These are phyloP conservation scores for Orbilia quercus DNA, from an alignment of 2,329 filamentous ascomycete species.

Conservation along the genomic window DNA sequence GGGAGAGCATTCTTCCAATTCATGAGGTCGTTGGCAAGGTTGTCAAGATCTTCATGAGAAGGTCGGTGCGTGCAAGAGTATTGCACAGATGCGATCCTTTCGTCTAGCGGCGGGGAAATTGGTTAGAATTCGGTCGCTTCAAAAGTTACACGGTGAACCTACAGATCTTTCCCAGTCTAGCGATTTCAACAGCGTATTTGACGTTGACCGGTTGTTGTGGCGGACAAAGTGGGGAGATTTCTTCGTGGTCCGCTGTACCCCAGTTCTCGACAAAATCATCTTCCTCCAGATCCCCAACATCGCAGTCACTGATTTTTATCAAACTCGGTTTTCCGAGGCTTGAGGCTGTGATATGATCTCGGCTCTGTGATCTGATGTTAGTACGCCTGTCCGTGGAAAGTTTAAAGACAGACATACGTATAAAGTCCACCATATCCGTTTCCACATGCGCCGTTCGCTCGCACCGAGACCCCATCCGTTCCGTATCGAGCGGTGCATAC, in stretches of 20 bases:
- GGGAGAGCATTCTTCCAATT: constrained; percentile 47
- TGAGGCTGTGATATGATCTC: constrained; percentile 55
- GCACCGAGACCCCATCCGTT: constrained; percentile 49
- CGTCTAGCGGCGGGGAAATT: constrained; percentile 10
- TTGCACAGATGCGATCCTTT: constrained; percentile 46
- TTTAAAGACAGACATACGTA: constrained; percentile 32
- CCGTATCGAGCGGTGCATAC: constrained; percentile 52
- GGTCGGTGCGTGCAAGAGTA: constrained; percentile 51
- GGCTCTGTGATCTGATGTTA: constrained; percentile 31
- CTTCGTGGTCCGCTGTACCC: constrained; percentile 21
- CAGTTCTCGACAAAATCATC: constrained; percentile 53
- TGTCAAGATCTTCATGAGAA: constrained; percentile 31
- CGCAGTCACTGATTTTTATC: constrained; percentile 42
- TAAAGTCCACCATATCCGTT: constrained; percentile 55
- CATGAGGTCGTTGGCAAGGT: constrained; percentile 33
- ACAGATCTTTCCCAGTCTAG: constrained; percentile 50
- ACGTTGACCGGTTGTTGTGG: constrained; percentile 38
- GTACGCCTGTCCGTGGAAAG: neutral
- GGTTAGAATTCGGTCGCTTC: neutral
- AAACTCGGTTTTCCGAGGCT: constrained; percentile 52
- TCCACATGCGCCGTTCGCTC: constrained; percentile 54
- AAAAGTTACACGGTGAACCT: neutral
- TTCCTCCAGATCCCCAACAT: constrained; percentile 44
- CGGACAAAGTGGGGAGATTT: constrained; percentile 36
- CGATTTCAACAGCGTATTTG: constrained; percentile 49